These are phyloP conservation scores for Dothiorella sarmentorum DNA, from an alignment of 2,329 filamentous ascomycete genomes.

Conservation along the genomic window DNA sequence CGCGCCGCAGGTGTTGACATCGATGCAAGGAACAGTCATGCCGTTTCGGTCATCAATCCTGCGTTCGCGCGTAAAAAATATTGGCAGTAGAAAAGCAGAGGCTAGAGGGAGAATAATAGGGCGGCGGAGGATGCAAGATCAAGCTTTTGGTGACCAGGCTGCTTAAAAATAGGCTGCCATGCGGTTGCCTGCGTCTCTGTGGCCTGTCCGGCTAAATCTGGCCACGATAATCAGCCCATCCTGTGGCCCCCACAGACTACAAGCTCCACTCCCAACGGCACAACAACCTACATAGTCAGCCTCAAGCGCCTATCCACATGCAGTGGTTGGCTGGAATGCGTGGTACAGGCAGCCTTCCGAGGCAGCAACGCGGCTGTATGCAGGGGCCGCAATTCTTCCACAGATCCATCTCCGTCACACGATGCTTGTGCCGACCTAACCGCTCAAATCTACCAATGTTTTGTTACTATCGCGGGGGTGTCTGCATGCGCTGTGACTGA, in stretches of 20 bases:
- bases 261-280: background rate
- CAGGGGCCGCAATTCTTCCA: slow-evolving; percentile 8
- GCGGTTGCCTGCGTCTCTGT: no score
- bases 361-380: slow-evolving; percentile 7
- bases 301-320: background rate
- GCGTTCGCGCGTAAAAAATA: background rate
- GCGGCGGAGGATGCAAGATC: background rate
- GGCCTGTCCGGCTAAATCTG: background rate
- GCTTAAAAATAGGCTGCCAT: background rate
- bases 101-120: background rate
- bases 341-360: background rate
- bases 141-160: background rate
- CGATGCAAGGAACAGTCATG: background rate
- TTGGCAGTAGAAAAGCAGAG: background rate
- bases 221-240: background rate
- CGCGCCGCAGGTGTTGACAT: background rate
- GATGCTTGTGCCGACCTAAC: background rate
- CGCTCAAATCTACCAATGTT: background rate
- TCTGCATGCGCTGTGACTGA: background rate
- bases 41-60: background rate
- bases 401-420: background rate
- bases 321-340: background rate
- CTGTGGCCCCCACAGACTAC: background rate
- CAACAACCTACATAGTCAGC: background rate
- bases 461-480: background rate